Conservation (phyloP, 305 asterid species). For the Vinca major region DNA sequence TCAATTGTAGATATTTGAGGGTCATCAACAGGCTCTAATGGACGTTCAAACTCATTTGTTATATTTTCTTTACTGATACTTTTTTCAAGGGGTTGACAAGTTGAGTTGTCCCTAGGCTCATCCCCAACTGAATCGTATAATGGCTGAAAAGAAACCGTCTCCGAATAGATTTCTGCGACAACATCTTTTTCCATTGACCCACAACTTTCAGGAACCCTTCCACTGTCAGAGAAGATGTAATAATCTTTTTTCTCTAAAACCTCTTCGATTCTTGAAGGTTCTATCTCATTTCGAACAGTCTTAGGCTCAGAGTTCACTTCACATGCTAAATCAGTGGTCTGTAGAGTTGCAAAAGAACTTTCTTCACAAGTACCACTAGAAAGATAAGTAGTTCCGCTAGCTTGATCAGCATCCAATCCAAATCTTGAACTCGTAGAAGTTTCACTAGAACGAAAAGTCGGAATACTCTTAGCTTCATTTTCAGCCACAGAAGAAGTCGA, state of each 20-base stretch:
- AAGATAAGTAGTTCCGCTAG: background rate
- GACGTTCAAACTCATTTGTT: conserved; percentile 18
- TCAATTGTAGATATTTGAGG: background rate
- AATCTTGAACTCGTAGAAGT: background rate
- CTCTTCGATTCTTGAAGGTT: conserved; percentile 19
- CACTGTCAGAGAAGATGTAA: conserved; percentile 19
- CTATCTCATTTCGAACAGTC: conserved; percentile 14
- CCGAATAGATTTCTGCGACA: conserved; percentile 27
- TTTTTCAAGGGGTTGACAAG: conserved; percentile 18
- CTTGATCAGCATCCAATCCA: background rate
- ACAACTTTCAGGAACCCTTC: conserved; percentile 19
- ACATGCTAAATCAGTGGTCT: conserved; percentile 12
- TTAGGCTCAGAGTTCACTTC: conserved; percentile 22
- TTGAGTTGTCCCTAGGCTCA: conserved; percentile 25
- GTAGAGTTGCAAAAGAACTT: background rate
- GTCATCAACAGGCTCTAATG: conserved; percentile 8
- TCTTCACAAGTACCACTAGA: background rate
- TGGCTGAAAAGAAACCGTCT: conserved; percentile 25
- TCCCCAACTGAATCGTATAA: conserved; percentile 27
- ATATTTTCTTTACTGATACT: conserved; percentile 18
- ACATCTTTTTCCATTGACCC: conserved; percentile 22
- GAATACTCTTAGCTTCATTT: background rate
- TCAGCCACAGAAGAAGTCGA: background rate
- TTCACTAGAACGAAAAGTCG: conserved; percentile 1
- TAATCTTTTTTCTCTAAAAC: conserved; percentile 20